A percentile compares a stretch with the other conserved stretches of the same genome.
phyloP scores from a whole-genome alignment of 2,329 filamentous ascomycete genomes.

The Gnomoniopsis sp. region DNA sequence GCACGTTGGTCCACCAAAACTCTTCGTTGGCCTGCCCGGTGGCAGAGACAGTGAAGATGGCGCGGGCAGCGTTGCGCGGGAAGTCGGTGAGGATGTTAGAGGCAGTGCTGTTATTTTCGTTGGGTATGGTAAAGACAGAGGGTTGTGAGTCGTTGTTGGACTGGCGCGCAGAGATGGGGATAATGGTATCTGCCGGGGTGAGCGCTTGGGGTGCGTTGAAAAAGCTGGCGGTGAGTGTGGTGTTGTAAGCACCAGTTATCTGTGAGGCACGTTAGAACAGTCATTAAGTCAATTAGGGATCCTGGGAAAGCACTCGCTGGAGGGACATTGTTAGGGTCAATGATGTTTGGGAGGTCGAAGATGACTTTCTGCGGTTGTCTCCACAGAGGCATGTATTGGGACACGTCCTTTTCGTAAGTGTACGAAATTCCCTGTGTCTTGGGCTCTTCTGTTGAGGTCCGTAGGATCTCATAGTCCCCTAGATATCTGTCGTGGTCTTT shows the following conservation, averaged over 20 bases:
- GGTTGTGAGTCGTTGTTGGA: constrained; percentile 43
- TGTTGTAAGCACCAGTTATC: constrained; percentile 55
- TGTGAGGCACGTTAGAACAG: not conserved
- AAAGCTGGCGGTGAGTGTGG: constrained; percentile 59
- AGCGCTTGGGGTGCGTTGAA: constrained; percentile 32
- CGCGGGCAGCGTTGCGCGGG: constrained; percentile 63
- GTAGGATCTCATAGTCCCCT: constrained; percentile 61
- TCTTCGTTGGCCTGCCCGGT: constrained; percentile 75
- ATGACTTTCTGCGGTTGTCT: constrained; percentile 58
- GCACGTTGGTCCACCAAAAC: constrained; percentile 81
- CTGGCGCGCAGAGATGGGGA: constrained; percentile 60
- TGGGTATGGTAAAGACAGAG: constrained; percentile 68
- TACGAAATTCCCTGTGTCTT: constrained; percentile 56
- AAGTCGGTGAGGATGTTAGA: constrained; percentile 52
- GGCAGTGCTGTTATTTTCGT: constrained; percentile 44
- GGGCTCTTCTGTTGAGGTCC: constrained; percentile 67
- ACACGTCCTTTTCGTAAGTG: constrained; percentile 66
- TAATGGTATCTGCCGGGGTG: constrained; percentile 58
- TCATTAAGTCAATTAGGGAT: not conserved
- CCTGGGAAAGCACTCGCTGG: constrained; percentile 32
- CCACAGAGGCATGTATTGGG: constrained; percentile 56
- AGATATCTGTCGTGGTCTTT: constrained; percentile 42
- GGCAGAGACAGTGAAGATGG: constrained; percentile 70
- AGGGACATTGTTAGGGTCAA: constrained; percentile 41
- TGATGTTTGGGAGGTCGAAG: constrained; percentile 62